Percentiles rank a stretch among this genome's conserved stretches.
phyloP scores from a whole-genome alignment of 2,329 filamentous ascomycete genomes.

The Nannizziopsis barbatae region DNA sequence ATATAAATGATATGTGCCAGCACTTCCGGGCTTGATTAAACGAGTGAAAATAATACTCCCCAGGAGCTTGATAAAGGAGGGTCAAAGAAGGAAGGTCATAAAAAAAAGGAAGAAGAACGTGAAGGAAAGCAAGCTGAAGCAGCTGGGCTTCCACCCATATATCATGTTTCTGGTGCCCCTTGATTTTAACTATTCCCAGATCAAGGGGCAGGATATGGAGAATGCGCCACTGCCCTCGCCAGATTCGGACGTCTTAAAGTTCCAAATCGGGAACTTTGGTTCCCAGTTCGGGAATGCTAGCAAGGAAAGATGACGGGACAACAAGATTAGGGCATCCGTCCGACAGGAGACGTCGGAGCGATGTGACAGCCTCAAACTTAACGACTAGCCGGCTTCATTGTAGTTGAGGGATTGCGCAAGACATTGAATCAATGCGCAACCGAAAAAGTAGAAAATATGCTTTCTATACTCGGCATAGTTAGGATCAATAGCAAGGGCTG shows the following conservation, averaged over 20 bases:
- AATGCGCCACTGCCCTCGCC: slow-evolving; percentile 2
- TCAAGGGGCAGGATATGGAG: slow-evolving; percentile 2
- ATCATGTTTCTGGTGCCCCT: slow-evolving; percentile 4
- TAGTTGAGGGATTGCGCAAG: neutral
- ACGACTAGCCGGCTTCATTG: neutral
- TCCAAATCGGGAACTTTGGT: neutral
- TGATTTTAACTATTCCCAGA: slow-evolving; percentile 2
- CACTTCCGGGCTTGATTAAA: neutral
- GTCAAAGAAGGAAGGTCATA: neutral
- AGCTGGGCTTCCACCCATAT: slow-evolving; percentile 7
- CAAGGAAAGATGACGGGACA: neutral
- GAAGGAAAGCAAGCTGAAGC: neutral
- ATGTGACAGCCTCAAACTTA: slow-evolving; percentile 7
- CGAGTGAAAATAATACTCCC: slow-evolving; percentile 4
- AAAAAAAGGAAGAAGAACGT: neutral
- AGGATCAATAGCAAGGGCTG: too few species aligned
- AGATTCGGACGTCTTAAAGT: neutral
- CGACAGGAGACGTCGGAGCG: slow-evolving; percentile 8
- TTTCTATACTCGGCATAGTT: too few species aligned
- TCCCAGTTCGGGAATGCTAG: neutral
- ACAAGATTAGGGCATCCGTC: neutral
- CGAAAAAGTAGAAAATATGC: neutral
- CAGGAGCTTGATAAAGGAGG: slow-evolving; percentile 4
- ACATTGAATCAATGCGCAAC: neutral
- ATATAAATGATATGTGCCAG: slow-evolving; percentile 1